phyloP scores from a whole-genome alignment of 2,329 filamentous ascomycete species.

The Alternaria postmessia region DNA sequence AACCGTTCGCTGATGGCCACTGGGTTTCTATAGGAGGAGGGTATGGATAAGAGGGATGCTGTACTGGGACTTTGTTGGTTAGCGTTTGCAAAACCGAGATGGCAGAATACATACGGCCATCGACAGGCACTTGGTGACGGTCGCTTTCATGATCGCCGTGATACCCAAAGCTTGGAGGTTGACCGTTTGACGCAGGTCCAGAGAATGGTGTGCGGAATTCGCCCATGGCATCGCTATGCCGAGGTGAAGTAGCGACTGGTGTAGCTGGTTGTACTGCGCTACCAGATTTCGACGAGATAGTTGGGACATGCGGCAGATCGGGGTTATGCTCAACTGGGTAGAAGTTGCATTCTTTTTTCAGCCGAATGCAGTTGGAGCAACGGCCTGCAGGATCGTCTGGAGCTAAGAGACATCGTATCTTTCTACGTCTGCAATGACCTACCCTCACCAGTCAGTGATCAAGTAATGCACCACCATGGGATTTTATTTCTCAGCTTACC shows the following conservation, averaged over 20 bases:
- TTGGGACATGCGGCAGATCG: constrained; percentile 57
- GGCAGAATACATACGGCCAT: constrained; percentile 35
- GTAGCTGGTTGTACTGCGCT: constrained; percentile 53
- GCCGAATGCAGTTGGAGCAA: constrained; percentile 89
- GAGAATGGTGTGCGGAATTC: constrained; percentile 43
- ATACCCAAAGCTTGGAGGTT: constrained; percentile 35
- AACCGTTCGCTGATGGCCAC: constrained; percentile 43
- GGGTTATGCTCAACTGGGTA: constrained; percentile 82
- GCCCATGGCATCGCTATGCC: constrained; percentile 42
- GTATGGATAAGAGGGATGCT: constrained; percentile 44
- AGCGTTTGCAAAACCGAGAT: constrained; percentile 16
- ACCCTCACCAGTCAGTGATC: constrained; percentile 30
- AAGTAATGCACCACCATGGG: background rate
- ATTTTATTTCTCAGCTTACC: constrained; percentile 68
- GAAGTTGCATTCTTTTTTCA: constrained; percentile 95
- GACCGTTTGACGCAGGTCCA: constrained; percentile 20
- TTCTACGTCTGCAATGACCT: constrained; percentile 92
- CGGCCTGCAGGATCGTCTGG: constrained; percentile 75
- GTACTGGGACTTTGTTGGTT: constrained; percentile 39
- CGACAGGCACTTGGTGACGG: constrained; percentile 30
- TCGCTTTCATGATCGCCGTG: constrained; percentile 40
- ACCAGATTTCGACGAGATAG: constrained; percentile 55
- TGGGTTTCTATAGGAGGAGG: constrained; percentile 49
- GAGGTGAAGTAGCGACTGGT: constrained; percentile 61
- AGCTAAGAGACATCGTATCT: constrained; percentile 88